Conservation (phyloP, 164 flowering plant species). For the Magnolia changhungtana region DNA sequence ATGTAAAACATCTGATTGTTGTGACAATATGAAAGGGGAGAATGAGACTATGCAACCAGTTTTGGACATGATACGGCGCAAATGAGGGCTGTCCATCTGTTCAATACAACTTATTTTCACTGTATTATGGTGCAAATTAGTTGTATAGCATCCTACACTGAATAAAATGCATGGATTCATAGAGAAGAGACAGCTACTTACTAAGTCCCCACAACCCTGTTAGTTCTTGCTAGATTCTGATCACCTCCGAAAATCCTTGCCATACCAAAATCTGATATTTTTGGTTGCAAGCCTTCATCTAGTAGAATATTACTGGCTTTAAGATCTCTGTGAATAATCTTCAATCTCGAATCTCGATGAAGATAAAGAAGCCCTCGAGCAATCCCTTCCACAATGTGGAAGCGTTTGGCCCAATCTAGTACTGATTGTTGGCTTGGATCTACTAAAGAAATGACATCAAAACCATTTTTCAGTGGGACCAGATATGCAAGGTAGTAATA, state of each 20-base stretch:
- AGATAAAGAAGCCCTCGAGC: conserved; percentile 60
- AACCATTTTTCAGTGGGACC: no score
- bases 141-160: no score
- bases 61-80: no score
- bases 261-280: conserved; percentile 55
- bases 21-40: no score
- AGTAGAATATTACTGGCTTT: conserved; percentile 53
- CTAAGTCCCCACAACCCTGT: conserved; percentile 36
- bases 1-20: no score
- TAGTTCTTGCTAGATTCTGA: conserved; percentile 24
- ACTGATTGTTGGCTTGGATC: conserved; percentile 17
- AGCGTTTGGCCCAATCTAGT: conserved; percentile 30
- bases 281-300: conserved; percentile 44
- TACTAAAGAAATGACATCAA: conserved; percentile 7
- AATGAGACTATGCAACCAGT: no score
- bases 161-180: no score
- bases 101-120: no score
- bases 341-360: conserved; percentile 51
- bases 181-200: conserved; percentile 21
- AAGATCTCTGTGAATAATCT: conserved; percentile 55
- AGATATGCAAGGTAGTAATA: no score
- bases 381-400: conserved; percentile 34
- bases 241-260: conserved; percentile 40
- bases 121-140: no score
- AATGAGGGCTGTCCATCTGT: no score